Evolutionary conservation across 1,284 basidiomycete genomes (phyloP), one percentile per base, ranked within the genome.

Genomic region (Tremellales sp.): DNA sequence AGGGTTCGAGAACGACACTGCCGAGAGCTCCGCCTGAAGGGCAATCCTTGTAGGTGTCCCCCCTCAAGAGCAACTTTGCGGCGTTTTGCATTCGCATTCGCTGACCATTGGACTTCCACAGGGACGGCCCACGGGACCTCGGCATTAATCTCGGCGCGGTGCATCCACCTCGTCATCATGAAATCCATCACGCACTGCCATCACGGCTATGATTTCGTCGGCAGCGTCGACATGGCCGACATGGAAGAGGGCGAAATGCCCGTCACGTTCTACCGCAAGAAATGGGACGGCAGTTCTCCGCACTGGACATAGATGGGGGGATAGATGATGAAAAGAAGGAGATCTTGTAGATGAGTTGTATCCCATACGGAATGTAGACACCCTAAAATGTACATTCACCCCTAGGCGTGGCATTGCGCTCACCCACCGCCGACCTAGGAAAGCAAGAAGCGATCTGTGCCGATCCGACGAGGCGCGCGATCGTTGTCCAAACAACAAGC

Each of bases 151-250:
- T 66, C 65, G 8, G 58, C 66, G 1, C 52, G 68, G 38, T 54
- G 58, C 47, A 68, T 71, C 43, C 66, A 69, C 35, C 45, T 71
- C 22, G 61, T 60, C 25, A 68, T 71, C 50, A 60, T 68, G 58
- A 66, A 65, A 46, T 38, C 45, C 18, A 57, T 67, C 37, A 68
- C 65, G 9, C 58, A 62, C 34, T 48, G 45, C 26, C 31, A 43
- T 10, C 45, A 45, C 18, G 63, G 65, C 1, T 71, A 71, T 51
- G 61, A 66, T 38, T 65, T 66, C 25, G 65, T 61, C 24, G 63
- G 65, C 14, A 54, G 53, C 19, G 56, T 71, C 26, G 61, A 60
- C 34, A 66, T 68, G 65, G 53, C 58, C 18, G 68, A 71, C 46
- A 56, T 47, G 43, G 66, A 68, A 35, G 63, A 69, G 48, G 60